Evolutionary conservation across 2,329 filamentous ascomycete genomes (phyloP).

Genomic region (Podosphaera xanthii): DNA sequence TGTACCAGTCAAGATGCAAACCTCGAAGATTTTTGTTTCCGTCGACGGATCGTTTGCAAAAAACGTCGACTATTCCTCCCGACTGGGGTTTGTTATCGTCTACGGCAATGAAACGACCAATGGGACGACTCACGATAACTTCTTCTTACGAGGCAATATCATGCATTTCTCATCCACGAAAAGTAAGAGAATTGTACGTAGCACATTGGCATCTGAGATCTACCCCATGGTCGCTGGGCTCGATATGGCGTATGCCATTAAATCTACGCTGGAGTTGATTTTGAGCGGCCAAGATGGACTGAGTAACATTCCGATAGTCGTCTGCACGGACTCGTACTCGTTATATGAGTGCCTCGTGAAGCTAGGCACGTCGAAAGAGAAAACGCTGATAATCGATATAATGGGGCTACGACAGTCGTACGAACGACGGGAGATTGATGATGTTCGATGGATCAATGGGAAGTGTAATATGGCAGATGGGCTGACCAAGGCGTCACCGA

Average conservation of each 20-base stretch:
- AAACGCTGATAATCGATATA: too few relatives aligned
- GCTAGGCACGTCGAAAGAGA: too few relatives aligned
- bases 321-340: not conserved
- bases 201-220: conserved; percentile 4
- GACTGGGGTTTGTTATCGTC: not conserved
- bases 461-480: not conserved
- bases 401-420: too few relatives aligned
- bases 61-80: not conserved
- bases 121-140: not conserved
- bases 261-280: not conserved
- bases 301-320: not conserved
- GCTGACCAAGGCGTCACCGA: not conserved
- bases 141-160: not conserved
- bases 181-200: conserved; percentile 3
- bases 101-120: not conserved
- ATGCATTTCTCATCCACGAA: not conserved
- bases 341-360: too few relatives aligned
- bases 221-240: conserved; percentile 3
- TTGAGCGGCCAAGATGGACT: not conserved
- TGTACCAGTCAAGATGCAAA: not conserved
- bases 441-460: conserved; percentile 1
- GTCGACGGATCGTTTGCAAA: not conserved
- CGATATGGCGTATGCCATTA: conserved; percentile 1
- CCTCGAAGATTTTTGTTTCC: not conserved
- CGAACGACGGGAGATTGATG: not conserved